Base-by-base conservation (phyloP, 2,329 filamentous ascomycete species). In the Aaosphaeria pasadenensis region DNA sequence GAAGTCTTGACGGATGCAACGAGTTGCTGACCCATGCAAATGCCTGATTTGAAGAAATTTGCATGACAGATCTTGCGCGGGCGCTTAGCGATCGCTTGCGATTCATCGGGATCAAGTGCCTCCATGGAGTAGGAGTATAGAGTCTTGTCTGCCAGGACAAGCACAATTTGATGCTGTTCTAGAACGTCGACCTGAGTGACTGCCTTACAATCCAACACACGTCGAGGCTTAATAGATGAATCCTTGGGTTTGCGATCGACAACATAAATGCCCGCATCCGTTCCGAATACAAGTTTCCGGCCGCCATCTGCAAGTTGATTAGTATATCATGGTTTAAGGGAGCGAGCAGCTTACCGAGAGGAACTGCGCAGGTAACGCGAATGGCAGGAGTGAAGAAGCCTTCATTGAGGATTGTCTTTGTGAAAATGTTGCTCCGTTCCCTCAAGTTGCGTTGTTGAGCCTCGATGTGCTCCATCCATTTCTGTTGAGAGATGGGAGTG, bases 41-140 rank as follows among this genome's bases (percentile, higher is more conserved):
- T 95, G 36, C 94, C 94, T 13, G 91, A 88, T 74, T 95, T 96
- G 84, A 99, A 99, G 76, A 97, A 99, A 71, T 92, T 96, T 71
- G 92, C 95, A 73, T 96, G 91, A 61, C 89, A 95, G 55, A 99
- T 97, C 78, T 96, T 96, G 77, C 94, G 92, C 6, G 91, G 90
- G 39, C 91, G 84, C 70, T 94, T 96, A 11, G 84, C 84, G 47
- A 91, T 77, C 32, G 89, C 82, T 50, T 82, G 79, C 42, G 77
- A 76, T 63, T 97, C 91, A 54, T 87, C 87, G 3, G 87, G 82
- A 61, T 96, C 92, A 48, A 99, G 78, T 11, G 90, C 91, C 53
- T 92, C 87, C 45, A 96, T 78, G 1, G 90, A 85, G 74, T 94
- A 97, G 6, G 92, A 96, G 59, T 89, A 86, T 7, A 97, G 80